A percentile compares a stretch with the other conserved stretches of the same genome.
phyloP scores from a whole-genome alignment of 2,329 filamentous ascomycete genomes.

The Penicillium sp. region DNA sequence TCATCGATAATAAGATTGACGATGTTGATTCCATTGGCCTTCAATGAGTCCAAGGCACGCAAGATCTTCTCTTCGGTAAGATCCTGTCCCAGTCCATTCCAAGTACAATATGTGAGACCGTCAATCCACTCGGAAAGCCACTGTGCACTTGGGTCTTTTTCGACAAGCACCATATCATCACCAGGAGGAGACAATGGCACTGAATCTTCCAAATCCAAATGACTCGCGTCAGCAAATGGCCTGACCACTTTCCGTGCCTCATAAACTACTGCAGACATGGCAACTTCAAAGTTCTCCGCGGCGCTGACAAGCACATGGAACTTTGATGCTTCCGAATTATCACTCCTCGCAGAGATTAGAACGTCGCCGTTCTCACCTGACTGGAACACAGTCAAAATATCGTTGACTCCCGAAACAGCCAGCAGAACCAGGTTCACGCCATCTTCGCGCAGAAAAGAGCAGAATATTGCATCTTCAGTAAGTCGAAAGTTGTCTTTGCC shows the following conservation, averaged over 20 bases:
- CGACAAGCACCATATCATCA: constrained; percentile 43
- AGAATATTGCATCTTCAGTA: constrained; percentile 74
- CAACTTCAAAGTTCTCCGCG: constrained; percentile 69
- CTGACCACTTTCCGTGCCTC: constrained; percentile 69
- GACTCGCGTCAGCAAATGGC: constrained; percentile 20
- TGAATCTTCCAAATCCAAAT: constrained; percentile 14
- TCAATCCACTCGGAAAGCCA: constrained; percentile 92
- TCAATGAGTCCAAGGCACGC: constrained; percentile 68
- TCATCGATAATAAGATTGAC: constrained; percentile 93
- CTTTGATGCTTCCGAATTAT: constrained; percentile 55
- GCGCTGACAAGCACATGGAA: constrained; percentile 68
- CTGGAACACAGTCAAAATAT: constrained; percentile 68
- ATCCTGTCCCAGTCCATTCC: constrained; percentile 85
- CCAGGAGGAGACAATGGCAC: constrained; percentile 32
- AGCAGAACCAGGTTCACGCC: constrained; percentile 76
- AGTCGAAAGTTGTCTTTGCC: constrained; percentile 65
- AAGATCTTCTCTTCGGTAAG: constrained; percentile 79
- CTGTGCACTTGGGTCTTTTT: constrained; percentile 41
- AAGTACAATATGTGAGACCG: constrained; percentile 90
- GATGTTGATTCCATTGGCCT: constrained; percentile 69
- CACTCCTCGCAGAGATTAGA: constrained; percentile 68
- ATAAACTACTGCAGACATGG: constrained; percentile 79
- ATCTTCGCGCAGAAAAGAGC: constrained; percentile 69
- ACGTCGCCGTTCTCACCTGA: constrained; percentile 65
- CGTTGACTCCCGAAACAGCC: constrained; percentile 69